Base-by-base conservation (phyloP, 257 asterid species). In the Ehretia macrophylla region DNA sequence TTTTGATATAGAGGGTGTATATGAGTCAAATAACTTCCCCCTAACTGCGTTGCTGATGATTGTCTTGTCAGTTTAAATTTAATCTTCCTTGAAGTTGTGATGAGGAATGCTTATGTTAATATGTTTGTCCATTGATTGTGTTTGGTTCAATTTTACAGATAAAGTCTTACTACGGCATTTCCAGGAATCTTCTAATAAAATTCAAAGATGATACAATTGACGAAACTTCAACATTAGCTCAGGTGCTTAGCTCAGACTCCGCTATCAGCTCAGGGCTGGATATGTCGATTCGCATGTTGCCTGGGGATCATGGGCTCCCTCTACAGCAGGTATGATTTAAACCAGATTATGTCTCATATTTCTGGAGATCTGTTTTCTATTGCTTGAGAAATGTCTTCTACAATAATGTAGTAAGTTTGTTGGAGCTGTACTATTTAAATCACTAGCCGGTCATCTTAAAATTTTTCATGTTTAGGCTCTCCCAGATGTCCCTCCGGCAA, bases 241-340 rank as follows among this genome's bases (percentile, higher is more conserved):
- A 93, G 74, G 69, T 89, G 74, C 99, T 93, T 62, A 89, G 92
- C 76, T 80, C 99, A 55, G 97, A 90, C 37, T 73, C 95, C 14
- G 89, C 96, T 45, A 73, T 93, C 76, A 93, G 96, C 69, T 85
- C 97, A 44, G 80, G 84, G 95, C 83, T 93, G 76, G 99, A 89
- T 64, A 75, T 93, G 95, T 85, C 97, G 56, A 84, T 89, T 63
- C 96, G 99, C 58, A 55, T 70, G 49, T 71, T 93, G 65, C 91
- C 99, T 0, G 97, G 99, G 60, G 96, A 89, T 74, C 99, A 93
- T 20, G 94, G 83, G 22, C 85, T 89, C 63, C 99, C 97, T 62
- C 83, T 93, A 59, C 97, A 85, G 60, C 97, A 93, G 96, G 99
- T 93, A 66, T 55, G 35, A 50, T 51, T 55, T 58, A 27, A 44